These are phyloP conservation scores for Elongisporangium undulatum DNA, from an alignment of 352 stramenopile species.

Conservation along the genomic window DNA sequence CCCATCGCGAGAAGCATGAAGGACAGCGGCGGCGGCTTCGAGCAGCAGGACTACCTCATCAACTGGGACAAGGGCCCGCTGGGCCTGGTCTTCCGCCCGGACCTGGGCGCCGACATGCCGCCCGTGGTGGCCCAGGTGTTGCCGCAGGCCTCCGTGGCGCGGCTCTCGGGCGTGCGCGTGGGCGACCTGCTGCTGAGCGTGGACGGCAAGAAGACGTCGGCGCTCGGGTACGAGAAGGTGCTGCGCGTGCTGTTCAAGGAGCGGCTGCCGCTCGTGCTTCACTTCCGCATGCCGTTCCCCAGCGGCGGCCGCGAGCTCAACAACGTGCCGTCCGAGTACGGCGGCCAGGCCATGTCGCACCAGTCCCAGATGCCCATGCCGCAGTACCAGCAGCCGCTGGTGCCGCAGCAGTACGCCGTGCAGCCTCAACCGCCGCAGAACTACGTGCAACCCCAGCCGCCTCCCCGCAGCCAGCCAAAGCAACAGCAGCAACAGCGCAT, in stretches of 20 bases:
- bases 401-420: slow-evolving; percentile 1
- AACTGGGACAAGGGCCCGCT: slow-evolving; percentile 80
- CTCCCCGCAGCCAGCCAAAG: slow-evolving; percentile 1
- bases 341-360: neutral
- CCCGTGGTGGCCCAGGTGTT: slow-evolving; percentile 72
- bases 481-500: slow-evolving; percentile 3
- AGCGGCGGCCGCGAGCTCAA: neutral
- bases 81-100: slow-evolving; percentile 66
- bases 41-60: slow-evolving; percentile 78
- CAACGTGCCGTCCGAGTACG: neutral
- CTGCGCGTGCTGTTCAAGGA: slow-evolving; percentile 79
- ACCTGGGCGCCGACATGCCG: slow-evolving; percentile 69
- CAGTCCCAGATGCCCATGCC: neutral
- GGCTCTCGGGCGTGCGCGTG: slow-evolving; percentile 55
- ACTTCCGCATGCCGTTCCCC: slow-evolving; percentile 57
- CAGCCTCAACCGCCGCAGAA: neutral
- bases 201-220: slow-evolving; percentile 72
- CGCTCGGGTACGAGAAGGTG: slow-evolving; percentile 74
- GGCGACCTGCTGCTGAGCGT: slow-evolving; percentile 76
- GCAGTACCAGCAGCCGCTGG: neutral
- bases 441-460: neutral
- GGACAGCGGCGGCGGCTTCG: slow-evolving; percentile 7
- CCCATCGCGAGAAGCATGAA: neutral
- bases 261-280: slow-evolving; percentile 61
- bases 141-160: slow-evolving; percentile 65